A percentile compares a stretch with the other conserved stretches of the same genome.
Conservation (phyloP, 805 yeast genomes). For the Cyberlindnera meyerae region DNA sequence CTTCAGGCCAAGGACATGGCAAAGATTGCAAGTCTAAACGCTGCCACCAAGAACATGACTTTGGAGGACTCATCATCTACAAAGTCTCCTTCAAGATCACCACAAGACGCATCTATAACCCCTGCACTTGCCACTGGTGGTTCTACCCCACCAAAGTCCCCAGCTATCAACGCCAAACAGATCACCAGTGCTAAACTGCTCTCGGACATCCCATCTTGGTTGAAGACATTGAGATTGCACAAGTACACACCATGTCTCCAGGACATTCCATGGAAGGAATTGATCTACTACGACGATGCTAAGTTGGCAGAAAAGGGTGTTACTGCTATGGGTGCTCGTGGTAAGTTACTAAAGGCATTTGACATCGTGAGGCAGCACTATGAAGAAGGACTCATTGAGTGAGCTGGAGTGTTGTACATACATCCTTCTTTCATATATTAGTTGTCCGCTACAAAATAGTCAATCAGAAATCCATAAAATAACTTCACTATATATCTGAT, state of each 20-base stretch:
- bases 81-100: too few relatives aligned
- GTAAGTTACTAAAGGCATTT: conserved; percentile 89
- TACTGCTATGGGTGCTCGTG: conserved; percentile 90
- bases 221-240: conserved; percentile 83
- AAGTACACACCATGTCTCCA: conserved; percentile 85
- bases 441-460: too few relatives aligned
- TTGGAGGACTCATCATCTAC: conserved; percentile 8
- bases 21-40: conserved; percentile 19
- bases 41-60: conserved; percentile 18
- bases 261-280: conserved; percentile 70
- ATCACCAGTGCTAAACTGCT: conserved; percentile 52
- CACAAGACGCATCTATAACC: too few relatives aligned
- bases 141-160: conserved; percentile 38
- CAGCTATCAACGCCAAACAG: conserved; percentile 45
- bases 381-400: conserved; percentile 34
- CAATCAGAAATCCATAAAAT: too few relatives aligned
- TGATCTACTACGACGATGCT: conserved; percentile 65
- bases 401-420: conserved; percentile 1
- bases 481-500: too few relatives aligned
- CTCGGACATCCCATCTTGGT: conserved; percentile 85
- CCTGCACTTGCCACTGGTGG: too few relatives aligned
- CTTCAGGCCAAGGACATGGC: conserved; percentile 13
- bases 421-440: too few relatives aligned
- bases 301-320: conserved; percentile 78
- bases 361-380: conserved; percentile 65